Percentiles rank a stretch among this genome's conserved stretches.
Conservation (phyloP, 2,329 filamentous ascomycete species). For the Biscogniauxia mediterranea region DNA sequence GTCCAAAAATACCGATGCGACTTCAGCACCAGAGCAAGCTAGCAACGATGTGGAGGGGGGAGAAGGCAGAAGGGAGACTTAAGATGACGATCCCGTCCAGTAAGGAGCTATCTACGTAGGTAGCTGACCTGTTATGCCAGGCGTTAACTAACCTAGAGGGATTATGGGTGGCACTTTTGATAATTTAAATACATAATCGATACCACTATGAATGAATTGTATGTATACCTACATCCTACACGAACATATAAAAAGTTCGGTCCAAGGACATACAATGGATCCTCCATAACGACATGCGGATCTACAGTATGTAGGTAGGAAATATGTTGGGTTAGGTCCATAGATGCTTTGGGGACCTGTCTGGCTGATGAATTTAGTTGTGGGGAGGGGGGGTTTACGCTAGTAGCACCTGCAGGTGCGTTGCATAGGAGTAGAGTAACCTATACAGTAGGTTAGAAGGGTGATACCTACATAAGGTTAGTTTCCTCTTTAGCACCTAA, state of each 20-base stretch:
- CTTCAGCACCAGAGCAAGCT: slow-evolving; percentile 3
- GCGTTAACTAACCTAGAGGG: slow-evolving; percentile 11
- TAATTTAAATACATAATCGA: neutral
- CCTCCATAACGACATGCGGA: too few species aligned
- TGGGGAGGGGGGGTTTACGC: too few species aligned
- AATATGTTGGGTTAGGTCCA: too few species aligned
- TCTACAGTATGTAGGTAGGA: too few species aligned
- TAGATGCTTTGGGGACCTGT: too few species aligned
- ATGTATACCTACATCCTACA: neutral
- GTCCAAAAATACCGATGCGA: slow-evolving; percentile 8
- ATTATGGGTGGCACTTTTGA: slow-evolving; percentile 2
- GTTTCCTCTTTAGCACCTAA: neutral
- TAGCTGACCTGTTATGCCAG: neutral
- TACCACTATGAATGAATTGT: neutral
- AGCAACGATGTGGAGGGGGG: slow-evolving; percentile 1
- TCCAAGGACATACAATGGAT: too few species aligned
- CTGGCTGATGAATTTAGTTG: too few species aligned
- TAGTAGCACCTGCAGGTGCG: too few species aligned
- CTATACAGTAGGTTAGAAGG: neutral
- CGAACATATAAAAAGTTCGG: too few species aligned
- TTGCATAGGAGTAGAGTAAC: too few species aligned
- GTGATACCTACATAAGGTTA: too few species aligned
- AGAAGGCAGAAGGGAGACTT: slow-evolving; percentile 9
- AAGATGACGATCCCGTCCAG: neutral
- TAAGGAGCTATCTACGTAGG: too few species aligned